Evolutionary conservation across 257 asterid species (phyloP), one percentile per base, ranked within the genome.

Genomic region (Galeopsis tetrahit): DNA sequence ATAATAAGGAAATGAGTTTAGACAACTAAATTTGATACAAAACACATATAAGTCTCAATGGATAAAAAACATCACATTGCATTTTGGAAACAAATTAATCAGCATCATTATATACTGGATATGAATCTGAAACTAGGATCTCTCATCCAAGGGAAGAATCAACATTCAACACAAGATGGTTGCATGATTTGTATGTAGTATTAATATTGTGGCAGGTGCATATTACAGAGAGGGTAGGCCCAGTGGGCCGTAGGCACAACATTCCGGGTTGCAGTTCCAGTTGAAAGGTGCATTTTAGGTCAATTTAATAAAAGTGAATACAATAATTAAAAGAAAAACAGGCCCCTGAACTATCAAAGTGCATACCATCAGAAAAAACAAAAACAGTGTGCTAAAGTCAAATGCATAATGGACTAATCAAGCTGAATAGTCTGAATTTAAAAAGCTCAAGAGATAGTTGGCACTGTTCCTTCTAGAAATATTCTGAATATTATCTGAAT

Each of bases 11-110:
- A 36, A 43, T 42, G 36, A 52, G 56, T 33, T 59, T 35, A 64
- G 57, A 43, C 17, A 51, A 13, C 57, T 40, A 14, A 61, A 53
- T 74, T 48, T 69, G 68, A 69, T 59, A 17, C 53, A 31, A 35
- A 21, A 21, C 28, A 0, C 44, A 36, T 6, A 9, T 34, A 42
- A 40, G 28, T 21, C 28, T 21, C 28, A 21, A 21, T 21, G 28
- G 28, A 21, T 21, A 21, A 21, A 21, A 21, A 21, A 21, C 28
- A 1, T 21, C 28, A 1, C 28, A 21, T 21, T 21, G 28, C 28
- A 21, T 21, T 21, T 21, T 21, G 28, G 28, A 21, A 53, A 14
- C 33, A 2, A 57, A 6, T 44, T 40, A 17, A 31, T 48, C 34
- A 63, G 57, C 72, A 14, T 10, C 38, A 40, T 40, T 75, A 35